Base-by-base conservation (phyloP, 306 rosid species). In the Ziziphus jujuba region DNA sequence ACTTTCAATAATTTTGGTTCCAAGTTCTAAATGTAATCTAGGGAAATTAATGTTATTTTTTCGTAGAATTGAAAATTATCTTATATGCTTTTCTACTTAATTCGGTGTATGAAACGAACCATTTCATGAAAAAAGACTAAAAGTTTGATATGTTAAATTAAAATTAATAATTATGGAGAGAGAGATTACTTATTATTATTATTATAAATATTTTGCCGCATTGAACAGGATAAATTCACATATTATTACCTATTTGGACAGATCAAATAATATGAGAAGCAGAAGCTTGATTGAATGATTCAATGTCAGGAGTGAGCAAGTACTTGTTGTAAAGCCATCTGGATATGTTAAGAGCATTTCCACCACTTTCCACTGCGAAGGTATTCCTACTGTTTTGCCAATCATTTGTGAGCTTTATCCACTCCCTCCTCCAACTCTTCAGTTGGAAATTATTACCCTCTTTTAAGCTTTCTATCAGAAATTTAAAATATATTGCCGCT, bases 351-450 rank as follows among this genome's bases (percentile, higher is more conserved):
- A 88, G 58, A 65, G 89, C 87, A 71, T 87, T 80, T 63, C 97
- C 96, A 35, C 19, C 77, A 61, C 81, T 81, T 68, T 72, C 70
- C 65, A 73, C 73, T 20, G 91, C 80, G 72, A 73, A 89, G 45
- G 22, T 63, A 52, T 83, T 83, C 61, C 87, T 77, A 72, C 86
- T 67, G 71, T 55, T 80, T 71, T 91, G 97, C 91, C 96, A 91
- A 67, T 86, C 84, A 77, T 91, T 88, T 59, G 96, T 91, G 28
- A 91, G 93, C 89, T 83, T 88, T 70, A 91, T 81, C 97, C 97
- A 91, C 57, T 86, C 91, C 62, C 66, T 88, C 75, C 97, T 89
- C 97, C 96, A 91, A 34, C 75, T 79, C 61, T 77, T 79, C 75
- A 91, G 57, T 54, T 54, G 74, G 70, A 91, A 91, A 58, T 66